Conservation (phyloP, 1,139 yeast genomes). For the Zygosaccharomyces pseudobailii region DNA sequence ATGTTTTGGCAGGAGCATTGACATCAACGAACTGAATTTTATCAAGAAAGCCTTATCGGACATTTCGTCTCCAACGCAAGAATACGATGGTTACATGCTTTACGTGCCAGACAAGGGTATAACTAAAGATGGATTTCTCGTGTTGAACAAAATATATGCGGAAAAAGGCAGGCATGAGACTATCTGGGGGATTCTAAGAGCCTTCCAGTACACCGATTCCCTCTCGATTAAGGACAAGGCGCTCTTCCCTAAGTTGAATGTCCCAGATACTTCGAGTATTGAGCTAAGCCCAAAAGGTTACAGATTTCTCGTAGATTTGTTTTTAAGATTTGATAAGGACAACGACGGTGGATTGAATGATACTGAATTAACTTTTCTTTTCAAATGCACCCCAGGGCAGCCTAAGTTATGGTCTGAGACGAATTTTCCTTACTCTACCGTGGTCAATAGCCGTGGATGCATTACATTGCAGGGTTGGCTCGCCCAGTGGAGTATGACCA, state of each 20-base stretch:
- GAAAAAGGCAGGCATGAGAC: slow-evolving; percentile 94
- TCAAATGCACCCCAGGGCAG: slow-evolving; percentile 87
- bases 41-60: slow-evolving; percentile 40
- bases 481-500: slow-evolving; percentile 97
- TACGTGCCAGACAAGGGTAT: slow-evolving; percentile 48
- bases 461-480: slow-evolving; percentile 96
- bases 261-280: slow-evolving; percentile 72
- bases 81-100: slow-evolving; percentile 15
- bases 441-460: slow-evolving; percentile 81
- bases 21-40: slow-evolving; percentile 46
- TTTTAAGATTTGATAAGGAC: slow-evolving; percentile 81
- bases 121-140: slow-evolving; percentile 68
- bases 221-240: slow-evolving; percentile 75
- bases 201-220: slow-evolving; percentile 88
- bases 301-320: slow-evolving; percentile 82
- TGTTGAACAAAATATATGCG: slow-evolving; percentile 73
- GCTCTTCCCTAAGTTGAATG: slow-evolving; percentile 72
- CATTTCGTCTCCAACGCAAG: slow-evolving; percentile 19
- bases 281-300: slow-evolving; percentile 94
- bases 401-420: slow-evolving; percentile 83
- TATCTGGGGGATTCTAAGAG: slow-evolving; percentile 86
- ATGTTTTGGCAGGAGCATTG: slow-evolving; percentile 64
- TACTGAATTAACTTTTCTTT: slow-evolving; percentile 58
- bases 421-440: slow-evolving; percentile 81
- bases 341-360: slow-evolving; percentile 92